Evolutionary conservation across 106 monocot species (phyloP), one percentile per base, ranked within the genome.

Genomic region (Narthecium ossifragum): DNA sequence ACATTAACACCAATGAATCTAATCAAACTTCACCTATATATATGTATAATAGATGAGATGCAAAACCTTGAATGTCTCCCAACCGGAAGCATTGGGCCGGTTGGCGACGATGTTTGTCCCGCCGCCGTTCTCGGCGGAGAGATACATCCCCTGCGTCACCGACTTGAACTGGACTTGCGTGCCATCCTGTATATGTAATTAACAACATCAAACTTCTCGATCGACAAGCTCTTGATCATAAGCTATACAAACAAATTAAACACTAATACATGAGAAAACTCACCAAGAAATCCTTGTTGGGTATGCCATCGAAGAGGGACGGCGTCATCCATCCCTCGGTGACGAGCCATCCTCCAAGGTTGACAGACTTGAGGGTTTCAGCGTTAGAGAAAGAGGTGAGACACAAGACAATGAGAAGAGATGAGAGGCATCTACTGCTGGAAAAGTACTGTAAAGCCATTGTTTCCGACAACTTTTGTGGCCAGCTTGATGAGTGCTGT

Each of bases 341-440:
- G 13, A 92, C 92, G 0, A 92, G 87, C 92, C 90, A 91, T 1
- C 90, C 86, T 5, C 90, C 90, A 3, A 91, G 82, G 34, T 83
- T 91, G 20, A 83, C 87, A 4, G 87, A 75, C 51, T 64, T 75
- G 23, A 88, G 36, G 1, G 63, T 57, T 57, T 32, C 57, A 18
- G 57, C 57, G 20, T 15, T 21, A 7, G 57, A 57, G 14, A 34
- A 6, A 10, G 57, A 57, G 34, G 36, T 43, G 2, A 43, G 43
- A 18, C 14, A 43, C 15, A 39, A 39, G 14, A 43, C 0, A n/a
- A n/a, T n/a, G n/a, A n/a, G n/a, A n/a, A n/a, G n/a, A n/a, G n/a
- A n/a, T n/a, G n/a, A n/a, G n/a, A n/a, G n/a, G n/a, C n/a, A n/a
- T n/a, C n/a, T n/a, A n/a, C n/a, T n/a, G n/a, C n/a, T n/a, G n/a